These are phyloP conservation scores for Colletotrichum theobromicola DNA, from an alignment of 2,329 filamentous ascomycete species.

Conservation along the genomic window DNA sequence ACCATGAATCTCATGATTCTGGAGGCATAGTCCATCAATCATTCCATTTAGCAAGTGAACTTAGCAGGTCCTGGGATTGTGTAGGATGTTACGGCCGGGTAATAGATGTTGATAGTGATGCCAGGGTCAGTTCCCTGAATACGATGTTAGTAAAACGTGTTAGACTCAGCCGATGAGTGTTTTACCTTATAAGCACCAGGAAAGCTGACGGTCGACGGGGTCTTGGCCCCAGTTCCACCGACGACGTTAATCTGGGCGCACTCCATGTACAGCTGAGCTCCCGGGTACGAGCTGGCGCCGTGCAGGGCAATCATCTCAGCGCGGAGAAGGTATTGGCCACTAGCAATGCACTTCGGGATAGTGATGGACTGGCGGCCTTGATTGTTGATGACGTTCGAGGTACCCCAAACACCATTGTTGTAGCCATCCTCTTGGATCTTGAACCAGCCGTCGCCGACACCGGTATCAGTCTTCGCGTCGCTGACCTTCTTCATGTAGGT, in stretches of 20 bases:
- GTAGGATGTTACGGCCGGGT: conserved; percentile 28
- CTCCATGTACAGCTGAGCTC: conserved; percentile 53
- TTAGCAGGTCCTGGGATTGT: conserved; percentile 28
- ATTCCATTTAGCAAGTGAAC: conserved; percentile 24
- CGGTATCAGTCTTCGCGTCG: conserved; percentile 46
- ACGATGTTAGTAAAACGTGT: not conserved
- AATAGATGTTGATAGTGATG: conserved; percentile 42
- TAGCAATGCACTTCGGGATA: conserved; percentile 53
- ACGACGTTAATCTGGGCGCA: conserved; percentile 46
- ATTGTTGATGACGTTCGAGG: conserved; percentile 45
- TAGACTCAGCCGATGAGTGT: not conserved
- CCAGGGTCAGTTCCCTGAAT: conserved; percentile 35
- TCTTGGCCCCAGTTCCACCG: conserved; percentile 35
- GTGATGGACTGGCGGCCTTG: conserved; percentile 50
- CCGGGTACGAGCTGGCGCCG: conserved; percentile 39
- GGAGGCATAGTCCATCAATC: not conserved
- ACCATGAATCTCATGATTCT: not conserved
- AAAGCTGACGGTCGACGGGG: conserved; percentile 37
- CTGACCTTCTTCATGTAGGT: conserved; percentile 63
- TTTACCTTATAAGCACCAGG: conserved; percentile 41
- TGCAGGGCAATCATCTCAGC: conserved; percentile 64
- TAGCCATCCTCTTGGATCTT: conserved; percentile 50
- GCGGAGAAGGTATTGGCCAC: conserved; percentile 61
- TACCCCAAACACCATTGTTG: conserved; percentile 45
- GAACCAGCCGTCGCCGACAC: conserved; percentile 46